Conservation (phyloP, 140 eudicot species). For the Cichorium intybus region DNA sequence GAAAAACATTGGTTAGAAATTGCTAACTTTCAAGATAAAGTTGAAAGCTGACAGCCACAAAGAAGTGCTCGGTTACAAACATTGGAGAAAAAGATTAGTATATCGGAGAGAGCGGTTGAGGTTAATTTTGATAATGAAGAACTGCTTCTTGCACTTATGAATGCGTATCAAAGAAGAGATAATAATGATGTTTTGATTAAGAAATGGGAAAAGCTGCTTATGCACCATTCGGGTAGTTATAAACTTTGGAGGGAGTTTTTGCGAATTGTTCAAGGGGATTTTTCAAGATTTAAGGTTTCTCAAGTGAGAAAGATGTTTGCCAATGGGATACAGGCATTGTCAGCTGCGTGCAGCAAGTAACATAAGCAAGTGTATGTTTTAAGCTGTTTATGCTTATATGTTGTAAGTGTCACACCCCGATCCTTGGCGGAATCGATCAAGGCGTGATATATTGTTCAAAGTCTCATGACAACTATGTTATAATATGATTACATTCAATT, state of each 20-base stretch:
- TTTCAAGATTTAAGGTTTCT: slow-evolving; percentile 85
- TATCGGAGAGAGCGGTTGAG: slow-evolving; percentile 90
- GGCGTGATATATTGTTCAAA: too few species aligned
- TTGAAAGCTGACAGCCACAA: slow-evolving; percentile 77
- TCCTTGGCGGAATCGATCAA: too few species aligned
- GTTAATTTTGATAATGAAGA: slow-evolving; percentile 88
- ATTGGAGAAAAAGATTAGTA: slow-evolving; percentile 89
- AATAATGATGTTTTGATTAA: slow-evolving; percentile 60
- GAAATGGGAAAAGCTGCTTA: too few species aligned
- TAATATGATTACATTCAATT: too few species aligned
- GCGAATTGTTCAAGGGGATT: slow-evolving; percentile 66
- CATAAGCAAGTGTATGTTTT: slow-evolving; percentile 90
- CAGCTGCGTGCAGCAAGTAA: slow-evolving; percentile 77
- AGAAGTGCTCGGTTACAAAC: slow-evolving; percentile 93
- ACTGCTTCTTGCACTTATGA: slow-evolving; percentile 63
- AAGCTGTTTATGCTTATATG: too few species aligned
- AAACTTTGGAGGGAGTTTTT: slow-evolving; percentile 81
- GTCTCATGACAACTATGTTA: too few species aligned
- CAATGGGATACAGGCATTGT: slow-evolving; percentile 75
- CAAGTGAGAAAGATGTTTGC: slow-evolving; percentile 80
- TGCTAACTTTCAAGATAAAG: slow-evolving; percentile 77
- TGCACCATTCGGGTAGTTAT: too few species aligned
- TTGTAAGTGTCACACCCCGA: too few species aligned
- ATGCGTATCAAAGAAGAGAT: slow-evolving; percentile 73
- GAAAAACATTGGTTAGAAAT: slow-evolving; percentile 64